Base-by-base conservation (phyloP, 495 filamentous ascomycete species). In the Xylaria grammica region DNA sequence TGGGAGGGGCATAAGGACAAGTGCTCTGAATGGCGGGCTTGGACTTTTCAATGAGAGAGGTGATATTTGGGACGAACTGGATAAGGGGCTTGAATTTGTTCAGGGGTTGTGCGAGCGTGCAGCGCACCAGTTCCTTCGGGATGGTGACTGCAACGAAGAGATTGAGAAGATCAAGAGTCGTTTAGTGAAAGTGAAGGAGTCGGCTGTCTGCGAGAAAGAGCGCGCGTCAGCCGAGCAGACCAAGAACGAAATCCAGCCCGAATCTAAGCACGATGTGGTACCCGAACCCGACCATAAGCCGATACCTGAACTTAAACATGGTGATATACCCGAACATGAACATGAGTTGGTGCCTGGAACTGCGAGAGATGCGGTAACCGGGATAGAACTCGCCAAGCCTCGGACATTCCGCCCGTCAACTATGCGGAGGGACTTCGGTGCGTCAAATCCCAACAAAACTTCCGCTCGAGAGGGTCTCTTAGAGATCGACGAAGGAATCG, bases 111-210 rank as follows among this genome's bases (percentile, higher is more conserved):
- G 91, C 74, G 93, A 96, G 76, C 86, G 87, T 56, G 93, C 86
- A 15, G 93, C 93, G 1, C 93, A 94, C 73, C 91, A 95, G 72
- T 91, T 96, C 61, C 82, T 97, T 13, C 86, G 93, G 22, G 87
- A 91, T 57, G 93, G 93, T 22, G 88, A 94, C 63, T 97, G 93
- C 75, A 81, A 78, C 19, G 81, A 84, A 22, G 91, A 96, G 76
- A 83, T 96, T 17, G 78, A 82, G 13, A 87, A 86, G 29, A 90
- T 93, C 46, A 86, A 89, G 70, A 77, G 79, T 56, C 77, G 81
- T 2, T 77, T 89, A 26, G 69, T 62, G 15, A 86, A 90, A 69
- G 84, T 88, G 13, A 82, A 85, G 63, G 86, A 86, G 55, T 67
- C 83, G 27, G 85, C 88, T 4, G 78, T 85, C 60, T 74, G 78